Evolutionary conservation across 805 yeast genomes (phyloP).

Genomic region (Torulaspora maleeae): DNA sequence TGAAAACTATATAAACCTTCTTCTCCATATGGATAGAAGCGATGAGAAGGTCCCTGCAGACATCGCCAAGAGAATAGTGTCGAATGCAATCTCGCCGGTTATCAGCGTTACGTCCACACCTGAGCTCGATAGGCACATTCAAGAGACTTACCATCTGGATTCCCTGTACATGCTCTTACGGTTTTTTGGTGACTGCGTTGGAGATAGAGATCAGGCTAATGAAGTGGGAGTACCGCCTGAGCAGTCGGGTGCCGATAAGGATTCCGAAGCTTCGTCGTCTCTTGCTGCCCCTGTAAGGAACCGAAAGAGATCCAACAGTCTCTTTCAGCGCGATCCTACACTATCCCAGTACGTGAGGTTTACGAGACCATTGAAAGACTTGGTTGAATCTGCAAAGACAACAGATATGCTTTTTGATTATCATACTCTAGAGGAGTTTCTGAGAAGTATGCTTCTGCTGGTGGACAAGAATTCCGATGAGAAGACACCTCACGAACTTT

Average conservation of each 20-base stretch:
- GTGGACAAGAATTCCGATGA: slow-evolving; percentile 28
- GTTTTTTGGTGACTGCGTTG: slow-evolving; percentile 34
- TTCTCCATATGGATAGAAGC: slow-evolving; percentile 26
- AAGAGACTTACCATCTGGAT: slow-evolving; percentile 25
- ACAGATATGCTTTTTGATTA: slow-evolving; percentile 35
- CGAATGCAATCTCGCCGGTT: slow-evolving; percentile 35
- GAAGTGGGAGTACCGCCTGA: slow-evolving; percentile 11
- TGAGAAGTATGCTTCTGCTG: slow-evolving; percentile 32
- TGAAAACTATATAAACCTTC: slow-evolving; percentile 32
- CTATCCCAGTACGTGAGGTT: slow-evolving; percentile 49
- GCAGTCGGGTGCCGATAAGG: neutral
- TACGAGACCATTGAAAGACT: slow-evolving; percentile 37
- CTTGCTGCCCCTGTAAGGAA: slow-evolving; percentile 3
- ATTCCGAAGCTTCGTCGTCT: neutral
- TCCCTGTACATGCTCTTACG: slow-evolving; percentile 32
- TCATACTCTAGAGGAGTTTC: slow-evolving; percentile 38
- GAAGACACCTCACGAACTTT: slow-evolving; percentile 27
- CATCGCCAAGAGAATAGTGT: slow-evolving; percentile 31
- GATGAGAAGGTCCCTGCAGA: slow-evolving; percentile 31
- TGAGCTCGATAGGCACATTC: slow-evolving; percentile 29
- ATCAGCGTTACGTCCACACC: slow-evolving; percentile 32
- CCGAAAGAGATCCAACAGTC: slow-evolving; percentile 32
- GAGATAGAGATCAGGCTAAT: slow-evolving; percentile 34
- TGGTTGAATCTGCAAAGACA: slow-evolving; percentile 27
- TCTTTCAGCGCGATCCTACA: slow-evolving; percentile 32